phyloP scores from a whole-genome alignment of 2,329 filamentous ascomycete species.

The Paramyrothecium sp. region DNA sequence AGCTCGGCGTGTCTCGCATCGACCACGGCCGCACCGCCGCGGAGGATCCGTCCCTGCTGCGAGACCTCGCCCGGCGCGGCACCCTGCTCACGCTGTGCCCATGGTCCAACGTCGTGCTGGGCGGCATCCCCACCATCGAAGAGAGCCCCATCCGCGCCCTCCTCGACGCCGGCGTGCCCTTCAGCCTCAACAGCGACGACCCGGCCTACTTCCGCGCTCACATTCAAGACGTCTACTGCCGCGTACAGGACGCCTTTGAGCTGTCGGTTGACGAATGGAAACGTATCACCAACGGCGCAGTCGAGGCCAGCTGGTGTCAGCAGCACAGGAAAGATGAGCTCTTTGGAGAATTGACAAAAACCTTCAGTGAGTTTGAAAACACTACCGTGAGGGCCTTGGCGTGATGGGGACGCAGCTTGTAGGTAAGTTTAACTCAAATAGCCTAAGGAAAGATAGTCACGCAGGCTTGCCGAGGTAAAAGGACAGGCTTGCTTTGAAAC shows the following conservation, averaged over 20 bases:
- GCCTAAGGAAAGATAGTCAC: too few relatives aligned
- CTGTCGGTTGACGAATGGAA: slow-evolving; percentile 66
- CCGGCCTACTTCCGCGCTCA: slow-evolving; percentile 76
- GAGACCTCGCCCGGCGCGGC: slow-evolving; percentile 53
- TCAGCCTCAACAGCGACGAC: slow-evolving; percentile 74
- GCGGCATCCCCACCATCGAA: slow-evolving; percentile 19
- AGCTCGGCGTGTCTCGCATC: slow-evolving; percentile 63
- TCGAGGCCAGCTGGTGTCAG: slow-evolving; percentile 69
- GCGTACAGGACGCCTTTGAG: slow-evolving; percentile 69
- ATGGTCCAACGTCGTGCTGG: slow-evolving; percentile 61
- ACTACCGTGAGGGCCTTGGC: slow-evolving; percentile 6
- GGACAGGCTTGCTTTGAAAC: background rate
- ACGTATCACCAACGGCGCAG: slow-evolving; percentile 57
- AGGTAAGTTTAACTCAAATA: too few relatives aligned
- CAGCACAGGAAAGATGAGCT: slow-evolving; percentile 61
- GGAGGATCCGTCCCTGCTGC: slow-evolving; percentile 58
- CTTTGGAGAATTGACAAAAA: slow-evolving; percentile 38
- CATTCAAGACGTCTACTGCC: slow-evolving; percentile 70
- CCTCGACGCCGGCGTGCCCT: slow-evolving; percentile 61
- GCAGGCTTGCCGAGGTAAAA: too few relatives aligned
- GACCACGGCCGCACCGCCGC: slow-evolving; percentile 71
- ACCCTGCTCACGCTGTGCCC: slow-evolving; percentile 72
- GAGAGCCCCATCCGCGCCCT: slow-evolving; percentile 59
- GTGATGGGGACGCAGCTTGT: background rate
- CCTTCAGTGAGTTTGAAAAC: slow-evolving; percentile 15